Evolutionary conservation across 2,329 filamentous ascomycete genomes (phyloP), one percentile per base, ranked within the genome.

Genomic region (Talaromyces verruculosus): DNA sequence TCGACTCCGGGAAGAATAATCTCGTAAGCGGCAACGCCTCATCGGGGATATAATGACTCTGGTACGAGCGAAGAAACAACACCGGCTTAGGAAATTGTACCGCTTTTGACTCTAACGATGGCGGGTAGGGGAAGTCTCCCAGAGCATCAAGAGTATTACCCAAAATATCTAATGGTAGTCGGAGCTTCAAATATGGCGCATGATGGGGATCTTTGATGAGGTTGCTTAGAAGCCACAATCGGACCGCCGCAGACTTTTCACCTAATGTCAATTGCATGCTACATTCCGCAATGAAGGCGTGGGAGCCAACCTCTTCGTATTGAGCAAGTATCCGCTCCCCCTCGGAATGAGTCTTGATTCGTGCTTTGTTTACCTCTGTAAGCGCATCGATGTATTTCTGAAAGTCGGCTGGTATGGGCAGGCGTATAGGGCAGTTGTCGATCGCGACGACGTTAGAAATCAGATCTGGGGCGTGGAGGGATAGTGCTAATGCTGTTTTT

Each of bases 181-280:
- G 57, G 7, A 60, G 15, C 39, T 60, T 60, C 3, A 60, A 19
- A 39, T 60, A 60, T 3, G 57, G 57, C 5, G 19, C 8, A 7
- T 43, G 17, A 8, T 33, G 22, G 2, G 13, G 37, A 15, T 45
- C 37, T 45, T 60, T 60, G 10, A 60, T 15, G 22, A 60, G 45
- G 8, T 60, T 60, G 8, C 57, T 60, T n/a, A 60, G 8, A 45
- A 60, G 57, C 57, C 57, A 60, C 33, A 60, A 33, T 30, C 57
- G 37, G 15, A 60, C 28, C 13, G 28, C 28, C 7, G 37, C 37
- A 10, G 57, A 60, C 57, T 60, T 30, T 60, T 39, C 5, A 25
- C 25, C 25, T 2, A 6, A 7, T 8, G 55, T 58, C n/a, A 58
- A 17, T 22, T 17, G 5, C 33, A 58, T 41, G 55, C 15, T 35